phyloP scores from a whole-genome alignment of 352 stramenopile species.

The Pythium plurisporium region DNA sequence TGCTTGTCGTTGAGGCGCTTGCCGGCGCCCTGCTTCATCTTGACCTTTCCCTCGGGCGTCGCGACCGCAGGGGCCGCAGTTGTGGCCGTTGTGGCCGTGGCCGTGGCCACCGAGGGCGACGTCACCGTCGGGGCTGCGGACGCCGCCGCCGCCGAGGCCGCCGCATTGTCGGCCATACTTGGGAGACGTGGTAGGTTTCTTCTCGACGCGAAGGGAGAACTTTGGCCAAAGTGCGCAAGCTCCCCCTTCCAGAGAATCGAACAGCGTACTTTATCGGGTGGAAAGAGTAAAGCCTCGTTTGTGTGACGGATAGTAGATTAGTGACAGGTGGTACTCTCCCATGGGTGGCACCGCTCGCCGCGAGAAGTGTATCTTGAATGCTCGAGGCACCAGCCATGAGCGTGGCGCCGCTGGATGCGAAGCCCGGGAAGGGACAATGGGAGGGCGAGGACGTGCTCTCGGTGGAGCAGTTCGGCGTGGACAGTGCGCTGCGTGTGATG shows the following conservation, averaged over 20 bases:
- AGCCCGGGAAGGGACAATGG: conserved; percentile 55
- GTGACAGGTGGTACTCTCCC: too few relatives aligned
- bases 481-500: conserved; percentile 69
- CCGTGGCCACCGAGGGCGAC: neutral
- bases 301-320: neutral
- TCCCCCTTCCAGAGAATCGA: conserved; percentile 9
- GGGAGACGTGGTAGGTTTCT: neutral
- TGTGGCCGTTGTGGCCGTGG: neutral
- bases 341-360: too few relatives aligned
- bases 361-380: too few relatives aligned
- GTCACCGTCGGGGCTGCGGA: neutral
- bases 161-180: conserved; percentile 7
- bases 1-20: conserved; percentile 80
- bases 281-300: neutral
- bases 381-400: conserved; percentile 10
- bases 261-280: conserved; percentile 10
- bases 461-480: conserved; percentile 71
- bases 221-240: conserved; percentile 21
- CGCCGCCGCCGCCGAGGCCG: neutral
- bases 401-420: conserved; percentile 44
- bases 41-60: conserved; percentile 34
- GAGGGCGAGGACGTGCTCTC: conserved; percentile 70
- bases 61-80: neutral
- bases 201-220: neutral
- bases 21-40: conserved; percentile 57